These are phyloP conservation scores for Schizosaccharomyces octosporus DNA, from an alignment of 805 yeast species.

Conservation along the genomic window DNA sequence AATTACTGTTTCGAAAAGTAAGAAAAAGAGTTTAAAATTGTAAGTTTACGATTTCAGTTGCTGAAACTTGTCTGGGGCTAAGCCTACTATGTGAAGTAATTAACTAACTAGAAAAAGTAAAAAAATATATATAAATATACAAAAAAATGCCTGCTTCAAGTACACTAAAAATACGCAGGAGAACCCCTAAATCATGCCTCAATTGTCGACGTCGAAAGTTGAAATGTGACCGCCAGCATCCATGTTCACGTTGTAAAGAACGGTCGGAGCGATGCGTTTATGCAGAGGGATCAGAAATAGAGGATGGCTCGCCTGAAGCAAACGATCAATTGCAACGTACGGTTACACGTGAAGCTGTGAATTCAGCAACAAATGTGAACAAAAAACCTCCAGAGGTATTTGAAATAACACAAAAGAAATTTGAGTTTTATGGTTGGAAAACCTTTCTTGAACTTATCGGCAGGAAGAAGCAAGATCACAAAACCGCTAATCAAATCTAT, in stretches of 20 bases:
- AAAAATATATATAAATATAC: too few species aligned
- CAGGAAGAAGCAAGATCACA: not conserved
- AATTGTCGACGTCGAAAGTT: not conserved
- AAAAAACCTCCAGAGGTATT: not conserved
- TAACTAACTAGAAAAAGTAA: too few species aligned
- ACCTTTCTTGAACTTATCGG: not conserved
- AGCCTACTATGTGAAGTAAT: too few species aligned
- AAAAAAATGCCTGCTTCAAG: not conserved
- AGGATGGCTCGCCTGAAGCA: too few species aligned
- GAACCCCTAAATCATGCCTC: not conserved
- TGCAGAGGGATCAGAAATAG: not conserved
- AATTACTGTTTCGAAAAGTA: too few species aligned
- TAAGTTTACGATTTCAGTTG: too few species aligned
- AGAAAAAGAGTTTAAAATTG: too few species aligned
- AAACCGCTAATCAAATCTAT: not conserved
- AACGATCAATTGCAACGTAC: not conserved
- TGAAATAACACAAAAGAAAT: not conserved
- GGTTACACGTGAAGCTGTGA: not conserved
- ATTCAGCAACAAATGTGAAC: not conserved
- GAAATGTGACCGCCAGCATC: not conserved
- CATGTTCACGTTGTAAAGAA: not conserved
- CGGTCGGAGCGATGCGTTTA: not conserved
- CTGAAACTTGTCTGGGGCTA: too few species aligned
- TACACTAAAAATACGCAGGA: not conserved
- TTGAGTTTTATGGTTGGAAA: not conserved